Evolutionary conservation across 1,139 yeast species (phyloP), one percentile per base, ranked within the genome.

Genomic region (Eremothecium cymbalariae): DNA sequence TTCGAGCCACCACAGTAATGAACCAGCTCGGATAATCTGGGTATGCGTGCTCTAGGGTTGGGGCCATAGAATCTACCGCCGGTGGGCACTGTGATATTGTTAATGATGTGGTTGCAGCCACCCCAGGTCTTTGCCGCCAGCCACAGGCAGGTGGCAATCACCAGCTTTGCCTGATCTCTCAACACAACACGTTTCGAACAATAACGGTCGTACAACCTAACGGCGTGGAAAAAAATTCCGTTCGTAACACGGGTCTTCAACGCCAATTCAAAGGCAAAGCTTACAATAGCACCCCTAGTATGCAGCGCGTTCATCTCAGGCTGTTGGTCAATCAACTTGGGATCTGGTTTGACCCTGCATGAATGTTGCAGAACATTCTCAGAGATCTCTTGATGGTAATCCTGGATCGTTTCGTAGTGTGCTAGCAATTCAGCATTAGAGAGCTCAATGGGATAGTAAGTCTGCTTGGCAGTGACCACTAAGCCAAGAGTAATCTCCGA

Each of bases 1-100:
- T 76, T 69, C 45, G 67, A 62, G 33, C 72, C 70, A 22, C 78
- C 78, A 55, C 82, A 76, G 59, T 53, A 55, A 38, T 70, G 74
- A 39, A 76, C 74, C 44, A 77, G 62, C 53, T 77, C 85, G 28
- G 68, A 65, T 38, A 77, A 61, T 48, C 79, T 69, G 28, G 83
- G 83, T 37, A 75, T 67, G 53, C 85, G 64, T 43, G 75, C 74
- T 46, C 84, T 63, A 50, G 76, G 77, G 32, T 77, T 74, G 27
- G 84, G 83, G 12, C 83, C 83, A 39, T 65, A 59, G 53, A 64
- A 74, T 48, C 78, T 65, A 11, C 79, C 80, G 28, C 82, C 81
- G 8, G 67, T 58, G 33, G 69, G 68, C 20, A 64, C 57, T 14
- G 62, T 60, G 9, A 63, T 55, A 39, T 64, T 64, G 54, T 75